Percentiles rank a stretch among this genome's conserved stretches.
Conservation (phyloP, 1,139 yeast genomes). For the Pneumocystis oryctolagi region DNA sequence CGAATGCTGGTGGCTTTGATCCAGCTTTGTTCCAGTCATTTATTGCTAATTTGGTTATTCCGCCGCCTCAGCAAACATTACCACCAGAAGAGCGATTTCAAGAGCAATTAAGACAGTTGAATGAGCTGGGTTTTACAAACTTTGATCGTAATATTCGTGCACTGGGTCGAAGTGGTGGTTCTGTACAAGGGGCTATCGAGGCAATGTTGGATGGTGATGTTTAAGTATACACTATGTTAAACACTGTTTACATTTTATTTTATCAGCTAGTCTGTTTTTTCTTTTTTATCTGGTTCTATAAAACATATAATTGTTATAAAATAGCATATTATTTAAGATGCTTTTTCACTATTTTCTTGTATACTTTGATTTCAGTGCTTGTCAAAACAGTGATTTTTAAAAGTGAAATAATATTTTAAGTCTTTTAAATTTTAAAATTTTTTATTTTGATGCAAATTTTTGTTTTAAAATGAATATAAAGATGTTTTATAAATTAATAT, state of each 20-base stretch:
- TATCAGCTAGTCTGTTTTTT: neutral
- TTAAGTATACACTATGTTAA: neutral
- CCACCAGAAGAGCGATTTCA: constrained; percentile 96
- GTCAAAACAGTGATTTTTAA: neutral
- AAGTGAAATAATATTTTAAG: neutral
- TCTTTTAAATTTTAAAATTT: neutral
- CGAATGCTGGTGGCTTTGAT: neutral
- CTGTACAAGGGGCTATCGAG: constrained; percentile 93
- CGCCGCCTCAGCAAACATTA: constrained; percentile 42
- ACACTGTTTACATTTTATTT: neutral
- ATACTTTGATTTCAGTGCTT: neutral
- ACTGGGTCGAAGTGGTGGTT: constrained; percentile 86
- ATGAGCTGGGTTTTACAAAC: constrained; percentile 92
- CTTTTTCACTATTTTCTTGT: neutral
- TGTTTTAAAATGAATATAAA: neutral
- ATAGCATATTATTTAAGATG: neutral
- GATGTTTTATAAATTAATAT: too few relatives aligned
- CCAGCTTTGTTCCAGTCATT: neutral
- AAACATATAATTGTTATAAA: neutral
- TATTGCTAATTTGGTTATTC: constrained; percentile 7
- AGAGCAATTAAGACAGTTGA: constrained; percentile 75
- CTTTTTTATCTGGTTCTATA: neutral
- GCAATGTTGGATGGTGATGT: constrained; percentile 47
- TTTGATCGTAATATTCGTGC: constrained; percentile 87
- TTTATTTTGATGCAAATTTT: neutral